These are phyloP conservation scores for Aureoboletus auriporus DNA, from an alignment of 768 basidiomycete species.

Conservation along the genomic window DNA sequence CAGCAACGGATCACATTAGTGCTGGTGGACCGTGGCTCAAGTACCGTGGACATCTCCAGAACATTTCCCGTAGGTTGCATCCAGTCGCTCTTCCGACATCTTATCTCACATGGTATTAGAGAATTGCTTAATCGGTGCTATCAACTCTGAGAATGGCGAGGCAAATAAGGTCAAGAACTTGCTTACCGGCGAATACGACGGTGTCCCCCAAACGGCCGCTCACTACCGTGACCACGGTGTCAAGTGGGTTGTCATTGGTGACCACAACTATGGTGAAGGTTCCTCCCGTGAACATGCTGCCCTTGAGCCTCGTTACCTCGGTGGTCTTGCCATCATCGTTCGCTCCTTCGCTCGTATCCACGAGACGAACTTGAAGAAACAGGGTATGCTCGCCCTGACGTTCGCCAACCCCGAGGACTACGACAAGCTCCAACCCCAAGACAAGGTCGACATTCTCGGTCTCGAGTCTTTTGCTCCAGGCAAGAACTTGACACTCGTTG, in stretches of 20 bases:
- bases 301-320: constrained; percentile 92
- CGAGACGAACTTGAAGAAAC: constrained; percentile 98
- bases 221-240: constrained; percentile 86
- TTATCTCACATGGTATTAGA: constrained; percentile 40
- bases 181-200: constrained; percentile 77
- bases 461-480: constrained; percentile 87
- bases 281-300: constrained; percentile 98
- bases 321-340: constrained; percentile 93
- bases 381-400: constrained; percentile 96
- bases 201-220: constrained; percentile 82
- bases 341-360: constrained; percentile 98
- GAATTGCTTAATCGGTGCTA: constrained; percentile 97
- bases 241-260: constrained; percentile 98
- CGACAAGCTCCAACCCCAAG: constrained; percentile 83
- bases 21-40: constrained; percentile 99
- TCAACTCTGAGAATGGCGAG: constrained; percentile 92
- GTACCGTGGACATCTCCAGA: constrained; percentile 97
- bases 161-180: constrained; percentile 96
- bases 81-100: not conserved
- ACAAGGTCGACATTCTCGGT: constrained; percentile 87
- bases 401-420: constrained; percentile 92
- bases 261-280: constrained; percentile 96
- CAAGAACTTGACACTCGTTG: constrained; percentile 79
- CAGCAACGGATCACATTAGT: constrained; percentile 89
- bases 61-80: constrained; percentile 78